Base-by-base conservation (phyloP, 2,329 filamentous ascomycete genomes). In the Dendrostoma leiphaemia region DNA sequence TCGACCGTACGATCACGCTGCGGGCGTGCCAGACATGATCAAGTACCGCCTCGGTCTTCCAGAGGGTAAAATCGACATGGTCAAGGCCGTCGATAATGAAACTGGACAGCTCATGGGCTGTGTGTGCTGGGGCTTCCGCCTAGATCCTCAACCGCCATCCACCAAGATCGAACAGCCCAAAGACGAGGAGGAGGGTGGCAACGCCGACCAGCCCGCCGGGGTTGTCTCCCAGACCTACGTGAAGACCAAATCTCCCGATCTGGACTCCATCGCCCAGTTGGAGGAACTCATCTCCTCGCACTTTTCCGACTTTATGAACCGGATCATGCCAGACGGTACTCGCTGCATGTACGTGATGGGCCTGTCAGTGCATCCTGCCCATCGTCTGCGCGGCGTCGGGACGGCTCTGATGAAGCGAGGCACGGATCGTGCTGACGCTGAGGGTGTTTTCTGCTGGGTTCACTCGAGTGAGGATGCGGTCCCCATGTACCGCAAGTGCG, bases 291-390 rank as follows among this genome's bases (percentile, higher is more conserved):
- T 67, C 12, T 59, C 60, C 32, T 60, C 54, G 4, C 66, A 72
- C 46, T 59, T 73, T 57, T 57, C 61, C 5, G 57, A 69, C 23
- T 68, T 62, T 43, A 61, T 61, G 26, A 38, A 32, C 6, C 53
- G 61, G 10, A 43, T 69, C 35, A 63, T 72, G 55, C 62, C 57
- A 7, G 61, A 56, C 3, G 61, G 60, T 0, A 58, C 53, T 6
- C 59, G 63, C 44, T 71, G 69, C 54, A 61, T 72, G 65, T 71
- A 68, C 48, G 53, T 75, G 12, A 67, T 66, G 24, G 65, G 63
- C 9, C 59, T 71, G 7, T 63, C 65, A 1, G 69, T 73, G 3
- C 59, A 62, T 13, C 64, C 63, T n/a, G 61, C 62, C 2, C 62
- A 53, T 21, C 68, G 72, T 55, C 58, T 65, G 4, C 61, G 56